phyloP scores from a whole-genome alignment of 2,329 filamentous ascomycete genomes.

The Ambrosiella xylebori region DNA sequence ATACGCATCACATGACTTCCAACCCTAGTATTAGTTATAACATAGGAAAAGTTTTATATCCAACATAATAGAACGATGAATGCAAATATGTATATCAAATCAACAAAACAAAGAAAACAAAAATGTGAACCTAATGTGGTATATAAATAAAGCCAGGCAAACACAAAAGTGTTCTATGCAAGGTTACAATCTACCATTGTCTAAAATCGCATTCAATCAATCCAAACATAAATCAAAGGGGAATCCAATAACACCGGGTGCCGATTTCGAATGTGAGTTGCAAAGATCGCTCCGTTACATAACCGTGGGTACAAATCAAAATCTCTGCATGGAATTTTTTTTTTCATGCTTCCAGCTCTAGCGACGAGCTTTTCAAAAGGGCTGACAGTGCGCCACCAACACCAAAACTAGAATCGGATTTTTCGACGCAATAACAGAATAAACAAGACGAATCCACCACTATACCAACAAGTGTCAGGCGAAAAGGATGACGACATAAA shows the following conservation, averaged over 20 bases:
- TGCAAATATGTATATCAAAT: too few species aligned
- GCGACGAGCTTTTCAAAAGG: not conserved
- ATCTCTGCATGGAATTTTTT: not conserved
- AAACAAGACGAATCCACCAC: not conserved
- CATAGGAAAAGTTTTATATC: too few species aligned
- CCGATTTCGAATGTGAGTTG: not conserved
- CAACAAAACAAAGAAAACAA: too few species aligned
- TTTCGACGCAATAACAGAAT: not conserved
- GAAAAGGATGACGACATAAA: not conserved
- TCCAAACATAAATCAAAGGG: not conserved
- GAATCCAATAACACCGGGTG: conserved; percentile 1
- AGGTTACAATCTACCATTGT: too few species aligned
- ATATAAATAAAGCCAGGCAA: too few species aligned
- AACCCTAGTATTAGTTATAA: too few species aligned
- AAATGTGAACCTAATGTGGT: too few species aligned
- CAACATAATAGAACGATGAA: too few species aligned
- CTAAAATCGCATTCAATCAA: too few species aligned
- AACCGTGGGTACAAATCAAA: not conserved
- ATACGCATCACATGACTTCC: too few species aligned
- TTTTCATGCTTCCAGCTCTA: not conserved
- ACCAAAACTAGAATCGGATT: not conserved
- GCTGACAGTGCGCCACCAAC: not conserved
- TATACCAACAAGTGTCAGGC: not conserved
- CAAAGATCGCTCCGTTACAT: not conserved
- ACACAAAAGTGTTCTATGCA: too few species aligned